These are phyloP conservation scores for Lonicera japonica DNA, from an alignment of 129 eudicot genomes.

Conservation along the genomic window DNA sequence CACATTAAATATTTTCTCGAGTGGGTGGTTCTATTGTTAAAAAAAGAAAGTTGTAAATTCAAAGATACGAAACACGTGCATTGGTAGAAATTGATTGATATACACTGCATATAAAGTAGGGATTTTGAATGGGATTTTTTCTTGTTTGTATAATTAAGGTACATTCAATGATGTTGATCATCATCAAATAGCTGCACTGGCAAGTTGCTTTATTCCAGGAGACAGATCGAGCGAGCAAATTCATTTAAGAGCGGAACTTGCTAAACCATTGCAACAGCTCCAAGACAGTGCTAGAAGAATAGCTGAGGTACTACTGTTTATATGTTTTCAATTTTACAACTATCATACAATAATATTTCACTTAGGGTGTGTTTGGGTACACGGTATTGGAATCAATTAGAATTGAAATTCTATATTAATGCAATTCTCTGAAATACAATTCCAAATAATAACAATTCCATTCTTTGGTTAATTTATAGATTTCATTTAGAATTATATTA, in stretches of 20 bases:
- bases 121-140: constrained; percentile 2
- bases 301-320: constrained; percentile 55
- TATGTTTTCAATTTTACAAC: neutral
- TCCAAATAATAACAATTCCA: too few species aligned
- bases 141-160: constrained; percentile 37
- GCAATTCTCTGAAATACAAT: too few species aligned
- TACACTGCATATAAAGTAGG: neutral
- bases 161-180: constrained; percentile 96
- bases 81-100: too few species aligned
- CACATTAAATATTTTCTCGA: too few species aligned
- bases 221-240: constrained; percentile 87
- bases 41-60: too few species aligned
- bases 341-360: neutral
- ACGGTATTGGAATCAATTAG: too few species aligned
- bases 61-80: too few species aligned
- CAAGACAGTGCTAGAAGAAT: constrained; percentile 96
- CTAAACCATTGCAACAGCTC: constrained; percentile 92
- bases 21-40: too few species aligned
- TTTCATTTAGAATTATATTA: too few species aligned
- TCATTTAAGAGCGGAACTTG: constrained; percentile 83
- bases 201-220: constrained; percentile 94
- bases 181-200: constrained; percentile 93
- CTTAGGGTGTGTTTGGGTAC: too few species aligned
- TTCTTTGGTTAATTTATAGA: too few species aligned
- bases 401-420: too few species aligned